Percentiles rank a stretch among this genome's conserved stretches.
phyloP scores from a whole-genome alignment of 208 protist species.

The Tritrichomonas musculus region DNA sequence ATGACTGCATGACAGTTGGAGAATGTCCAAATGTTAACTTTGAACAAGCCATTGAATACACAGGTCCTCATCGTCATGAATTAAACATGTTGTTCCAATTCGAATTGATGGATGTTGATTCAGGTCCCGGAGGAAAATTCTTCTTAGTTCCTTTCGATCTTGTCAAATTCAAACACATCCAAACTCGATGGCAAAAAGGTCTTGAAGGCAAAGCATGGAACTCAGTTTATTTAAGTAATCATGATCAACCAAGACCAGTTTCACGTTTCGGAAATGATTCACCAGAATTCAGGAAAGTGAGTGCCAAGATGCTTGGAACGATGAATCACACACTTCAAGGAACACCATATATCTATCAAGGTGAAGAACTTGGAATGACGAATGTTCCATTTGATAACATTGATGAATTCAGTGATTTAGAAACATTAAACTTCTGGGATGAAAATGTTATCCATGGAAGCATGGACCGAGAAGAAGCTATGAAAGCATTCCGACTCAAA shows the following conservation, averaged over 20 bases:
- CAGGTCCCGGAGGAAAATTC: too few relatives aligned
- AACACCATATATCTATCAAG: neutral
- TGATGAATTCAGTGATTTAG: neutral
- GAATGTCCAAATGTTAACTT: too few relatives aligned
- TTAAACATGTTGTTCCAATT: too few relatives aligned
- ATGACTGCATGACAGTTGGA: too few relatives aligned
- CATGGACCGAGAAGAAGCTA: neutral
- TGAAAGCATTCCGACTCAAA: neutral
- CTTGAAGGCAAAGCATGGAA: too few relatives aligned
- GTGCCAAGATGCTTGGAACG: neutral
- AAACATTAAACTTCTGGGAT: neutral
- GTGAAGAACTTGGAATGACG: neutral
- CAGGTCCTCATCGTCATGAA: too few relatives aligned
- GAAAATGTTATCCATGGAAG: neutral
- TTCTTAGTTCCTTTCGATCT: too few relatives aligned
- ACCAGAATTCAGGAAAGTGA: neutral
- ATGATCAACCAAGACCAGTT: neutral
- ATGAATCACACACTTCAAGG: neutral
- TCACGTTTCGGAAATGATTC: neutral
- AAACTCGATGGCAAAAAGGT: too few relatives aligned
- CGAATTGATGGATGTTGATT: too few relatives aligned
- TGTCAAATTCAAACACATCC: too few relatives aligned
- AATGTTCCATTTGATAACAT: neutral
- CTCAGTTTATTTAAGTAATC: neutral
- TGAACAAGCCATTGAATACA: too few relatives aligned